These are phyloP conservation scores for Sporothrix protearum DNA, from an alignment of 2,329 filamentous ascomycete genomes.

Conservation along the genomic window DNA sequence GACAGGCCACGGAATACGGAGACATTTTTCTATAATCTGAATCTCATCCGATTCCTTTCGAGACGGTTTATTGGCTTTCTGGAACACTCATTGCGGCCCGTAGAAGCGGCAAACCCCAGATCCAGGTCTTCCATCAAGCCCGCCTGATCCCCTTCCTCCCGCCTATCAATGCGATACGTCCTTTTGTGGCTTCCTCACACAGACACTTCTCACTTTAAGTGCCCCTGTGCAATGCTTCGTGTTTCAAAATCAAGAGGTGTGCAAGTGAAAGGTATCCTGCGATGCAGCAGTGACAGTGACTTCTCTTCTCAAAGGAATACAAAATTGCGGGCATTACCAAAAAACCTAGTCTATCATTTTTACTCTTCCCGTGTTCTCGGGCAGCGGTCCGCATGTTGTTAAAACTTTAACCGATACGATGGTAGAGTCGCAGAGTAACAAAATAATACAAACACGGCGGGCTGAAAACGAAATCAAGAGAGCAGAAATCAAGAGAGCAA, in stretches of 20 bases:
- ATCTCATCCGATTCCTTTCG: not conserved
- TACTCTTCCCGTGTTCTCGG: not conserved
- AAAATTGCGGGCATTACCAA: not conserved
- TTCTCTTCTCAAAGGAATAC: not conserved
- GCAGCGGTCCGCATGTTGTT: not conserved
- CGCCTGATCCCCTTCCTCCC: not conserved
- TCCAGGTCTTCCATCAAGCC: not conserved
- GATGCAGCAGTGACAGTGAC: not conserved
- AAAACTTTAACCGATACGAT: not conserved
- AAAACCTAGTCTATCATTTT: not conserved
- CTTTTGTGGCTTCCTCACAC: not conserved
- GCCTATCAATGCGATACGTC: not conserved
- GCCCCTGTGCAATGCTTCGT: not conserved
- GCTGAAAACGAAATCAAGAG: not conserved
- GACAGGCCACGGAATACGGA: too few relatives aligned
- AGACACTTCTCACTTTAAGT: not conserved
- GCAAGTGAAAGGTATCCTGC: too few relatives aligned
- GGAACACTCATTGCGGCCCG: not conserved
- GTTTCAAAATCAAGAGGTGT: conserved; percentile 6
- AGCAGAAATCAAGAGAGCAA: not conserved
- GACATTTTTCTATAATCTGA: not conserved
- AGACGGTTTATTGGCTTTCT: not conserved
- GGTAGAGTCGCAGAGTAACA: not conserved
- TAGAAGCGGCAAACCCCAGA: not conserved
- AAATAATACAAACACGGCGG: not conserved